Conservation (phyloP, 2,329 filamentous ascomycete species). For the Paecilomyces formosus region DNA sequence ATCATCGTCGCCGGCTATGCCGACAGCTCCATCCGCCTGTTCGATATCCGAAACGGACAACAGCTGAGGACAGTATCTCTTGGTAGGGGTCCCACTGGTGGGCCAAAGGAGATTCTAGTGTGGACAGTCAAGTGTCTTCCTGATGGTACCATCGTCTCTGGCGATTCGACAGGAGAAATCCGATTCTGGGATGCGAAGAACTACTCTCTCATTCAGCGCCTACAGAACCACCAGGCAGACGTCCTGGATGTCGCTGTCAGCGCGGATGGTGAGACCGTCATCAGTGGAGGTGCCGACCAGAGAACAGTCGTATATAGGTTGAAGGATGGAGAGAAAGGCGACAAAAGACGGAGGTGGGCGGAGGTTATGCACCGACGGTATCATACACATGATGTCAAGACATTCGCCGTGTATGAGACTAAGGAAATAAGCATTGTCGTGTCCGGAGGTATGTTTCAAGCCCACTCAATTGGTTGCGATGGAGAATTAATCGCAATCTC, state of each 20-base stretch:
- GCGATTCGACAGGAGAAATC: constrained; percentile 88
- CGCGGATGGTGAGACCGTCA: constrained; percentile 69
- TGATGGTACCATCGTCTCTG: constrained; percentile 85
- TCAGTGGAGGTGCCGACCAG: constrained; percentile 88
- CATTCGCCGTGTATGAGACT: constrained; percentile 83
- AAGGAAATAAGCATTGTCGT: constrained; percentile 77
- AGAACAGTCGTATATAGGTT: constrained; percentile 77
- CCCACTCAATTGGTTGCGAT: neutral
- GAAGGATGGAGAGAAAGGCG: constrained; percentile 39
- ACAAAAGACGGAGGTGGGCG: constrained; percentile 62
- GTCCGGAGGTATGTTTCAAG: constrained; percentile 66
- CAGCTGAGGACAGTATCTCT: constrained; percentile 76
- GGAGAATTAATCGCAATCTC: constrained; percentile 21
- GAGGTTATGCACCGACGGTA: constrained; percentile 81
- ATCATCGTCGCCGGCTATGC: constrained; percentile 84
- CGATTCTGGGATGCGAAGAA: constrained; percentile 91
- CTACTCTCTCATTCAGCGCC: constrained; percentile 77
- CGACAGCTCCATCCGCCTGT: constrained; percentile 90
- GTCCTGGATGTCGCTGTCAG: constrained; percentile 81
- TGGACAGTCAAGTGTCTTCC: constrained; percentile 89
- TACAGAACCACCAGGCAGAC: constrained; percentile 83
- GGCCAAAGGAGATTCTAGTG: constrained; percentile 77
- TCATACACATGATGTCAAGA: constrained; percentile 91
- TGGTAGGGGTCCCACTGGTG: constrained; percentile 67
- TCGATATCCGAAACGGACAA: constrained; percentile 72